phyloP scores from a whole-genome alignment of 805 yeast genomes.

The Spathaspora sp. region DNA sequence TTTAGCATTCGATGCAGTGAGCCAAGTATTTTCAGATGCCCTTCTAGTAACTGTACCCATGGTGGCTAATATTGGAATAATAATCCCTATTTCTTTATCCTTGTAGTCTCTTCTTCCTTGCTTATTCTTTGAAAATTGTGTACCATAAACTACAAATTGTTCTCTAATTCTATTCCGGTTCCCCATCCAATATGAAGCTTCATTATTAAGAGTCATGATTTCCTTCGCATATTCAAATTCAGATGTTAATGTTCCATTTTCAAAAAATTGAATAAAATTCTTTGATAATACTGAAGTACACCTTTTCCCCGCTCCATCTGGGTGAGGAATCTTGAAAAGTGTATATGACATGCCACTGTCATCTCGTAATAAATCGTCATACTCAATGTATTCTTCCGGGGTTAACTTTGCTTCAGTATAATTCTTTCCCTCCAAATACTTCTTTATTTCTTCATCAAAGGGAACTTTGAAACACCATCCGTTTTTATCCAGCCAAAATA shows the following conservation, averaged over 20 bases:
- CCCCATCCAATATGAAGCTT: constrained; percentile 91
- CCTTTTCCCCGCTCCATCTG: constrained; percentile 71
- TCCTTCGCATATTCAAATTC: constrained; percentile 68
- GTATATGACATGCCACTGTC: constrained; percentile 22
- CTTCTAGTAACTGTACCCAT: constrained; percentile 98
- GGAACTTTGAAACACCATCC: constrained; percentile 91
- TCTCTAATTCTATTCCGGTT: constrained; percentile 77
- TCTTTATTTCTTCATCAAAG: constrained; percentile 23
- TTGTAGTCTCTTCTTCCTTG: constrained; percentile 16
- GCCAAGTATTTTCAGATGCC: constrained; percentile 96
- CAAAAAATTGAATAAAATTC: constrained; percentile 66
- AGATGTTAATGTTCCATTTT: constrained; percentile 68
- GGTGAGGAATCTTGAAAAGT: constrained; percentile 80
- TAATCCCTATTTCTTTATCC: constrained; percentile 54
- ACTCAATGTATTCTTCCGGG: constrained; percentile 25
- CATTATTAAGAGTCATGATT: constrained; percentile 72
- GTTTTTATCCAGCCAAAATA: constrained; percentile 68
- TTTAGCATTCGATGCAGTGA: constrained; percentile 95
- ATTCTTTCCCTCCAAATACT: constrained; percentile 32
- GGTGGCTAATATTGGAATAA: constrained; percentile 77
- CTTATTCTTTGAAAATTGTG: too few relatives aligned
- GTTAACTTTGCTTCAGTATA: constrained; percentile 29
- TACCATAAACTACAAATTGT: constrained; percentile 82
- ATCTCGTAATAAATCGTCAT: constrained; percentile 17
- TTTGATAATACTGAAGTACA: constrained; percentile 79